phyloP scores from a whole-genome alignment of 495 filamentous ascomycete genomes.

The Penicillium alfredii region DNA sequence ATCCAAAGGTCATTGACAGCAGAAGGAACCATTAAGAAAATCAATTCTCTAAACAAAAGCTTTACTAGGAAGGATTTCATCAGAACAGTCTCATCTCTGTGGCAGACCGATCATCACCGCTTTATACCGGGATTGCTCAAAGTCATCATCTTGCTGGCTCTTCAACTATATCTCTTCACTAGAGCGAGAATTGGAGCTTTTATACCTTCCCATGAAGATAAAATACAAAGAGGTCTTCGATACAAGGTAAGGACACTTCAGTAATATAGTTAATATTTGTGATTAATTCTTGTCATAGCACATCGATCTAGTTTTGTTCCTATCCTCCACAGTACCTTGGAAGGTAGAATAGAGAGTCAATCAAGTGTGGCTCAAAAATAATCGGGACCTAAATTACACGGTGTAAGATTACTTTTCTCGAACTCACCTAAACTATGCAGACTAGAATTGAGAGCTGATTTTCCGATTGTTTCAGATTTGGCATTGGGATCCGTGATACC shows the following conservation, averaged over 20 bases:
- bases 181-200: conserved; percentile 19
- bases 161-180: conserved; percentile 21
- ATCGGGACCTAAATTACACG: conserved; percentile 14
- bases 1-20: conserved; percentile 13
- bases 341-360: conserved; percentile 12
- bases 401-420: conserved; percentile 2
- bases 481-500: conserved; percentile 16
- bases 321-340: conserved; percentile 5
- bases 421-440: not conserved
- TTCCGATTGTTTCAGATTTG: conserved; percentile 7
- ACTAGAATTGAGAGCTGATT: conserved; percentile 1
- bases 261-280: not conserved
- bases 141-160: conserved; percentile 13
- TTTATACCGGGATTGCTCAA: conserved; percentile 18
- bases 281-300: conserved; percentile 1
- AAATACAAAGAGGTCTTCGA: conserved; percentile 2
- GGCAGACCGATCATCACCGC: conserved; percentile 6
- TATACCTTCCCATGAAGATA: conserved; percentile 13
- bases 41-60: conserved; percentile 12
- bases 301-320: conserved; percentile 7
- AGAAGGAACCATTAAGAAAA: conserved; percentile 10
- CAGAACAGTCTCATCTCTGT: conserved; percentile 14
- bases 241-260: conserved; percentile 1
- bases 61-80: conserved; percentile 19
- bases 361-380: conserved; percentile 11